phyloP scores from a whole-genome alignment of 1,139 yeast genomes.

The Zygosaccharomyces sapae region DNA sequence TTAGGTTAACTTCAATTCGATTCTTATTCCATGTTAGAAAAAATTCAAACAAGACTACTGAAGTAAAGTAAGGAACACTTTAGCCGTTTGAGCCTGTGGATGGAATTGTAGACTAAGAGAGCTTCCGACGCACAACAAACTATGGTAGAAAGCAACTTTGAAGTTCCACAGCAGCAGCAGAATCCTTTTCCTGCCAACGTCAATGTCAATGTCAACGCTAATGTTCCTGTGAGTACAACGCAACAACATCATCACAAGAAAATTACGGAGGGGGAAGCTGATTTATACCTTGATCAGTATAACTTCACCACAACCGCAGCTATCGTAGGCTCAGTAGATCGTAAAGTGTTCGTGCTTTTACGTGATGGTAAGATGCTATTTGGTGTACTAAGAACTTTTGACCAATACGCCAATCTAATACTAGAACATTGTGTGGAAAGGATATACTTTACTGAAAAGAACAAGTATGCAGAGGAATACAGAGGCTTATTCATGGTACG shows the following conservation, averaged over 20 bases:
- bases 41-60: neutral
- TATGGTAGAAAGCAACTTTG: neutral
- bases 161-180: neutral
- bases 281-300: constrained; percentile 50
- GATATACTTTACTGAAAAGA: constrained; percentile 55
- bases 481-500: constrained; percentile 86
- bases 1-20: neutral
- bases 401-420: constrained; percentile 89
- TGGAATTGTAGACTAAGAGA: neutral
- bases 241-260: constrained; percentile 18
- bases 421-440: constrained; percentile 88
- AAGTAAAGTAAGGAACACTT: neutral
- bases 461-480: constrained; percentile 63
- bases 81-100: neutral
- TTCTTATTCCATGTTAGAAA: neutral
- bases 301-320: constrained; percentile 98
- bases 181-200: neutral
- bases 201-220: constrained; percentile 1
- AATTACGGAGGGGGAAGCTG: constrained; percentile 40
- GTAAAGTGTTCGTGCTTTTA: constrained; percentile 66
- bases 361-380: constrained; percentile 87
- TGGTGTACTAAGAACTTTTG: constrained; percentile 92
- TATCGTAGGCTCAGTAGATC: constrained; percentile 87
- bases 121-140: neutral
- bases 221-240: constrained; percentile 2